Evolutionary conservation across 2,329 filamentous ascomycete genomes (phyloP), one percentile per base, ranked within the genome.

Genomic region (Claviceps humidiphila): DNA sequence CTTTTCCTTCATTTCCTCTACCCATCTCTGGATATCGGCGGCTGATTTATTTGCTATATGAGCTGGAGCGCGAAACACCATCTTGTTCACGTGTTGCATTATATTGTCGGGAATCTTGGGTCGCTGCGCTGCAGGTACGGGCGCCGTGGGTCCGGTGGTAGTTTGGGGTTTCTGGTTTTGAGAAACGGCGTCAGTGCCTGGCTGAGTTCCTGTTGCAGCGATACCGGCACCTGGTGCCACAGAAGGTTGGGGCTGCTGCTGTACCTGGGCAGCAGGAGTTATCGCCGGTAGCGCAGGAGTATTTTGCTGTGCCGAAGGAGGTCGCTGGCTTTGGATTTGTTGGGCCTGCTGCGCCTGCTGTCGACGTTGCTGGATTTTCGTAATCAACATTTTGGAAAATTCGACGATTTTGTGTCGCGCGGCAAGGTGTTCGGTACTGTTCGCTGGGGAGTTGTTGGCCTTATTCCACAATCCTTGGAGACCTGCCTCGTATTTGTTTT

Each of bases 371-470:
- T 75, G 70, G 5, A 80, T 70, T 63, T 81, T 82, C 0, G 63
- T 64, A 3, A 72, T 64, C 2, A 84, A 70, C 64, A 79, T 80
- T 44, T 72, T 72, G 0, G 80, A 79, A 60, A 84, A 84, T 8
- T 83, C 78, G 6, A 68, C 63, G 22, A 84, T 76, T 65, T 82
- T 83, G 42, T 72, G 71, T 56, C 73, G 74, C 0, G 80, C 79
- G 0, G 69, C 67, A 24, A 70, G 63, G 46, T 81, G 73, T 22
- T 75, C 71, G 0, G 60, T 58, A 3, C 76, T 77, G 22, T 75
- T 74, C 1, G 71, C 67, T 0, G 72, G 63, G 0, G 69, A 65
- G 20, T 69, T 73, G 53, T 76, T 73, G 46, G 77, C 73, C 42
- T 77, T 70, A 22, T 66, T 70, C 74, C 78, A 84, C 0, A 84